phyloP scores from a whole-genome alignment of 2,329 filamentous ascomycete species.

The Aspergillus pseudonomiae region DNA sequence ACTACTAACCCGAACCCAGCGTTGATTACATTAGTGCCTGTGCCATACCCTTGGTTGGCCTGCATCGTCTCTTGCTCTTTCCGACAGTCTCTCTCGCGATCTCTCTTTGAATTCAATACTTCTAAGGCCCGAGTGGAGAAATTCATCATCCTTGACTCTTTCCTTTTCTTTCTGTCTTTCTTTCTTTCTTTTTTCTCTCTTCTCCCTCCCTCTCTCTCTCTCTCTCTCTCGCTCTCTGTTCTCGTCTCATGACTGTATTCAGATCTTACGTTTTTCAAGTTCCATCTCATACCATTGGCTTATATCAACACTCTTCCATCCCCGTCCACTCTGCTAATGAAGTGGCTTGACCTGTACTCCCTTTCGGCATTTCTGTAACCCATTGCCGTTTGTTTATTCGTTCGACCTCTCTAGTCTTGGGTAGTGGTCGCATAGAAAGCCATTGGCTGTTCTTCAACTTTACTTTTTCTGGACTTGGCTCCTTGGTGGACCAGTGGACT shows the following conservation, averaged over 20 bases:
- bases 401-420: not conserved
- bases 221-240: not conserved
- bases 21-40: conserved; percentile 19
- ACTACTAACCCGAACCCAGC: conserved; percentile 10
- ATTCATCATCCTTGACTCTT: conserved; percentile 10
- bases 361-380: conserved; percentile 13
- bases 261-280: not conserved
- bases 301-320: conserved; percentile 8
- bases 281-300: conserved; percentile 4
- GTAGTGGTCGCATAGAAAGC: conserved; percentile 13
- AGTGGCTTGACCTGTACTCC: conserved; percentile 6
- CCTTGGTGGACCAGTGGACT: not conserved
- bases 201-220: not conserved
- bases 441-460: conserved; percentile 7
- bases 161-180: not conserved
- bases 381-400: conserved; percentile 16
- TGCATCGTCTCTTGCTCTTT: conserved; percentile 14
- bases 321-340: conserved; percentile 9
- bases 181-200: conserved; percentile 3
- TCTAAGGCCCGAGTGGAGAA: not conserved
- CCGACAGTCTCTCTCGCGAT: not conserved
- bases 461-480: not conserved
- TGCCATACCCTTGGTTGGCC: conserved; percentile 17
- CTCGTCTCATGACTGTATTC: not conserved
- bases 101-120: not conserved